A percentile compares a stretch with the other conserved stretches of the same genome.
These are phyloP conservation scores for Coemansia brasiliensis DNA, from an alignment of 192 early-diverging fungal genomes.

Conservation along the genomic window DNA sequence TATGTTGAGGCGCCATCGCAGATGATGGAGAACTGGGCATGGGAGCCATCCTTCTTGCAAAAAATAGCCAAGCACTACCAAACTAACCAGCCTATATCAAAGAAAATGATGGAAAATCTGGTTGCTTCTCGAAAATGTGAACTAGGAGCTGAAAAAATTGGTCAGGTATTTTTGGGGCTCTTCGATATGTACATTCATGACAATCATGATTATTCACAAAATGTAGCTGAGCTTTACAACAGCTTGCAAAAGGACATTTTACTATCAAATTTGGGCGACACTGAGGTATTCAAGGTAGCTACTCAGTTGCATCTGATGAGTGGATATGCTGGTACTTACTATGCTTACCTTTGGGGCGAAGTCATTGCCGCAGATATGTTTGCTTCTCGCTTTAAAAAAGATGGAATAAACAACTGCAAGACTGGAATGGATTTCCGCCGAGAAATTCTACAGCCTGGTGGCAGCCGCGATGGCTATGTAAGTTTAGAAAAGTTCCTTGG, in stretches of 20 bases:
- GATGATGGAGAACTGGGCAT: conserved; percentile 78
- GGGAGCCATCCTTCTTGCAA: conserved; percentile 53
- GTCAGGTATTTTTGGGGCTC: conserved; percentile 66
- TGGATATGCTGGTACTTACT: conserved; percentile 68
- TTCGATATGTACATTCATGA: conserved; percentile 70
- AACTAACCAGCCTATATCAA: conserved; percentile 60
- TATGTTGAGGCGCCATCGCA: conserved; percentile 83
- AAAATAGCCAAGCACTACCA: conserved; percentile 62
- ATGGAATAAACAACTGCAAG: conserved; percentile 41
- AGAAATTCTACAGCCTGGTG: conserved; percentile 15
- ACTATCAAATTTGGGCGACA: conserved; percentile 23
- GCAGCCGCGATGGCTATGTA: not conserved
- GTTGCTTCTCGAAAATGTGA: conserved; percentile 64
- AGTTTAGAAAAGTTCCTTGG: conserved; percentile 8
- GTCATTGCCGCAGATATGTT: conserved; percentile 78
- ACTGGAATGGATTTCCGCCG: conserved; percentile 9
- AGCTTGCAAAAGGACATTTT: conserved; percentile 17
- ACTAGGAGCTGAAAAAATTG: conserved; percentile 61
- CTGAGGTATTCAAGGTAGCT: conserved; percentile 36
- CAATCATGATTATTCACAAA: conserved; percentile 19
- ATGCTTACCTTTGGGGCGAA: conserved; percentile 72
- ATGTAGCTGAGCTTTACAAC: conserved; percentile 35
- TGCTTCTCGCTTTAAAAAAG: conserved; percentile 60
- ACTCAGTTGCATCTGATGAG: conserved; percentile 62
- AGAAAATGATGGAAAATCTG: conserved; percentile 61